Conservation (phyloP, 129 eudicot species). For the Helichrysum umbraculigerum region DNA sequence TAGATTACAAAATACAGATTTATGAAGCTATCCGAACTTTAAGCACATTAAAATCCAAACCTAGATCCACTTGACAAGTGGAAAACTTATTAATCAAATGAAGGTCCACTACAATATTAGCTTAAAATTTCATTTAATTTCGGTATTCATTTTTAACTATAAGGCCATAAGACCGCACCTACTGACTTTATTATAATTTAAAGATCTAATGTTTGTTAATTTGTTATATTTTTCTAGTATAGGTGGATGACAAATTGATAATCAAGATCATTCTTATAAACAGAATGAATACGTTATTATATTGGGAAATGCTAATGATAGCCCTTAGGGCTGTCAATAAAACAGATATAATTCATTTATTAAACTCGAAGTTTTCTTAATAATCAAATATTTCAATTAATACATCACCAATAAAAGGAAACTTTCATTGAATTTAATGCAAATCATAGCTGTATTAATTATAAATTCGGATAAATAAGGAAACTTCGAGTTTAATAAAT, state of each 20-base stretch:
- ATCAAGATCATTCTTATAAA: not conserved
- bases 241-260: no score
- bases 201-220: not conserved
- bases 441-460: no score
- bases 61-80: constrained; percentile 16
- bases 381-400: no score
- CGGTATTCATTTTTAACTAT: not conserved
- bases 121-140: constrained; percentile 18
- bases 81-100: constrained; percentile 18
- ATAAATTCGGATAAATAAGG: no score
- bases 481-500: no score
- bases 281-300: no score
- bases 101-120: constrained; percentile 1
- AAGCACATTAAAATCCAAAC: constrained; percentile 4
- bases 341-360: no score
- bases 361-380: no score
- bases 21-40: constrained; percentile 10
- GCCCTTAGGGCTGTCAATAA: no score
- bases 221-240: not conserved
- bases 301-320: no score
- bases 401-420: no score
- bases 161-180: constrained; percentile 4
- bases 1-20: not conserved
- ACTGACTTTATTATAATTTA: constrained; percentile 11
- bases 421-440: no score